A percentile compares a stretch with the other conserved stretches of the same genome.
These are phyloP conservation scores for Sherardia arvensis DNA, from an alignment of 257 asterid genomes.

Conservation along the genomic window DNA sequence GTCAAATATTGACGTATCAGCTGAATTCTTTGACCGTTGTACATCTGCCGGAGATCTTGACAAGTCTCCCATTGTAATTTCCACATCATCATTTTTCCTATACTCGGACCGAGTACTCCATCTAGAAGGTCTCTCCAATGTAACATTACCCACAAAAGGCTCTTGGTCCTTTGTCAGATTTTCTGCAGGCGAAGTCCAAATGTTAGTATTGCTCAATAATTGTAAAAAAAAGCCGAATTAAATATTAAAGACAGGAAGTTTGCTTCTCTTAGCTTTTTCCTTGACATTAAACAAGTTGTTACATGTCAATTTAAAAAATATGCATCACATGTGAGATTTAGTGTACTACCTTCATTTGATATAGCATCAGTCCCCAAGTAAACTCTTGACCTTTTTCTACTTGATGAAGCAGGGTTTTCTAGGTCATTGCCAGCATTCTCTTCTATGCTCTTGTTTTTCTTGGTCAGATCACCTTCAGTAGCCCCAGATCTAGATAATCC, in stretches of 20 bases:
- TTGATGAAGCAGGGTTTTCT: constrained; percentile 36
- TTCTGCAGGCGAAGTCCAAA: not conserved
- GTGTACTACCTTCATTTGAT: constrained; percentile 44
- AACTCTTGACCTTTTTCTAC: constrained; percentile 44
- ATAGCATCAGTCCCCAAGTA: constrained; percentile 31
- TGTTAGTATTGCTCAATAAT: too few species aligned
- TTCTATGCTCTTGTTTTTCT: constrained; percentile 35
- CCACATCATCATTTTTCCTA: constrained; percentile 28
- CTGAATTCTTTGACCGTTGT: constrained; percentile 33
- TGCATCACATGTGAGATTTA: not conserved
- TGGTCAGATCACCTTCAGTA: constrained; percentile 36
- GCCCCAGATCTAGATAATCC: constrained; percentile 32
- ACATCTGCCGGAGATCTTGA: constrained; percentile 21
- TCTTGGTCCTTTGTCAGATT: constrained; percentile 29
- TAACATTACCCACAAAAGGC: constrained; percentile 18
- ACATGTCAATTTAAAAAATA: too few species aligned
- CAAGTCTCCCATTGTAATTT: constrained; percentile 24
- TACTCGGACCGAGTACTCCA: constrained; percentile 25
- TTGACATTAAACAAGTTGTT: not conserved
- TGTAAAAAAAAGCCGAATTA: not conserved
- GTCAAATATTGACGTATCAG: constrained; percentile 28
- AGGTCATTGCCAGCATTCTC: constrained; percentile 40
- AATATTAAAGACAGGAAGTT: not conserved
- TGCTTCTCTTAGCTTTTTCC: not conserved
- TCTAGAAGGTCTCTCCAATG: constrained; percentile 32